Evolutionary conservation across 306 rosid genomes (phyloP).

Genomic region (Ziziphus jujuba): DNA sequence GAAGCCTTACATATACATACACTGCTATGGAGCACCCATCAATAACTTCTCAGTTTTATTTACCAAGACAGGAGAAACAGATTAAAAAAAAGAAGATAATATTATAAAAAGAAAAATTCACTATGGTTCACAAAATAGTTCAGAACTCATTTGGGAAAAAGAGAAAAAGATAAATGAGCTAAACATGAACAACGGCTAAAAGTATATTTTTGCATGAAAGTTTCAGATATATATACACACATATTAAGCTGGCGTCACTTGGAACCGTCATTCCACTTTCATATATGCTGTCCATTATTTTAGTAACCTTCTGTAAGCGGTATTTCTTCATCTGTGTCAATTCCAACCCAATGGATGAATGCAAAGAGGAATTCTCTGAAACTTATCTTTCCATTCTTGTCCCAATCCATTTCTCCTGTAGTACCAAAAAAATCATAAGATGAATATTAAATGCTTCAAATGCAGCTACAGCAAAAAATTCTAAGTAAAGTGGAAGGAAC

Average conservation of each 20-base stretch:
- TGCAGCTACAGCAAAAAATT: slow-evolving; percentile 3
- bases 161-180: neutral
- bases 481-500: slow-evolving; percentile 23
- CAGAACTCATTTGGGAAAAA: neutral
- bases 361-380: slow-evolving; percentile 86
- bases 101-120: neutral
- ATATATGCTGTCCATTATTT: neutral
- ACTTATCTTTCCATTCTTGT: slow-evolving; percentile 70
- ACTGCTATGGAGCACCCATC: slow-evolving; percentile 3
- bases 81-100: neutral
- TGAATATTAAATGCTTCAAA: neutral
- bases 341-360: slow-evolving; percentile 80
- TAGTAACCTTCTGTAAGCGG: slow-evolving; percentile 17
- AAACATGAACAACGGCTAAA: neutral
- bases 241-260: slow-evolving; percentile 26
- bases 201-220: neutral
- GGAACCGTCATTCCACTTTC: slow-evolving; percentile 6
- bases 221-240: slow-evolving; percentile 14
- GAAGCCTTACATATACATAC: neutral
- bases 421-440: neutral
- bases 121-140: slow-evolving; percentile 1
- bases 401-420: slow-evolving; percentile 90
- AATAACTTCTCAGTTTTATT: neutral
- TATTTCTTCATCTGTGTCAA: slow-evolving; percentile 61
- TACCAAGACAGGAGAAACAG: neutral